Percentiles rank a stretch among this genome's conserved stretches.
Evolutionary conservation across 2,329 filamentous ascomycete genomes (phyloP).

Genomic region (Xylariaceae sp.): DNA sequence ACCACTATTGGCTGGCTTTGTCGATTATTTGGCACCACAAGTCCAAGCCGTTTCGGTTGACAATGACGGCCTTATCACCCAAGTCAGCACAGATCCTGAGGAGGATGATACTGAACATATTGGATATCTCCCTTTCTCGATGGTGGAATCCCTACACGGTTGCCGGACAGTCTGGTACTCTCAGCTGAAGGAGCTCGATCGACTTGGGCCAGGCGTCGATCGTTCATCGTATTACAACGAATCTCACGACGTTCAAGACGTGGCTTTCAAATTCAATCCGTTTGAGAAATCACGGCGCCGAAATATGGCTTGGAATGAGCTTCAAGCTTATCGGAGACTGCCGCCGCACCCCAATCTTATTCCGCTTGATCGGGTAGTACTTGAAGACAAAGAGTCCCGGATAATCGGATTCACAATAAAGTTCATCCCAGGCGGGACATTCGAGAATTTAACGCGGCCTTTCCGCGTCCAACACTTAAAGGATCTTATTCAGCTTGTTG

Average conservation of each 20-base stretch:
- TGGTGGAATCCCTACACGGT: background rate
- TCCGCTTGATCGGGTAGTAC: background rate
- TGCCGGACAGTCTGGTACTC: background rate
- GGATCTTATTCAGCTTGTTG: background rate
- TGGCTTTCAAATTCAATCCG: constrained; percentile 1
- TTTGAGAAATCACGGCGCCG: background rate
- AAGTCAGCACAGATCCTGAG: background rate
- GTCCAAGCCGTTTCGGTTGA: background rate
- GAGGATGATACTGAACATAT: background rate
- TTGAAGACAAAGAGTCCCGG: background rate
- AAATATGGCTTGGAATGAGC: background rate
- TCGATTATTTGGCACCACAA: background rate
- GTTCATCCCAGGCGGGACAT: background rate
- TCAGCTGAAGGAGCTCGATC: background rate
- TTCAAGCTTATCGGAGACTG: background rate
- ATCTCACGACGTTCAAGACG: background rate
- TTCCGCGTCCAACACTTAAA: constrained; percentile 1
- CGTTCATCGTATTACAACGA: background rate
- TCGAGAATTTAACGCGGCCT: background rate
- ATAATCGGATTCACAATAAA: background rate
- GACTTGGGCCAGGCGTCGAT: constrained; percentile 1
- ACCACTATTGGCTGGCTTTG: background rate
- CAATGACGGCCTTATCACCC: background rate
- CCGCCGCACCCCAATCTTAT: constrained; percentile 4
- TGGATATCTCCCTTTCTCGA: background rate